These are phyloP conservation scores for Colletotrichum neosansevieriae DNA, from an alignment of 2,329 filamentous ascomycete species.

Conservation along the genomic window DNA sequence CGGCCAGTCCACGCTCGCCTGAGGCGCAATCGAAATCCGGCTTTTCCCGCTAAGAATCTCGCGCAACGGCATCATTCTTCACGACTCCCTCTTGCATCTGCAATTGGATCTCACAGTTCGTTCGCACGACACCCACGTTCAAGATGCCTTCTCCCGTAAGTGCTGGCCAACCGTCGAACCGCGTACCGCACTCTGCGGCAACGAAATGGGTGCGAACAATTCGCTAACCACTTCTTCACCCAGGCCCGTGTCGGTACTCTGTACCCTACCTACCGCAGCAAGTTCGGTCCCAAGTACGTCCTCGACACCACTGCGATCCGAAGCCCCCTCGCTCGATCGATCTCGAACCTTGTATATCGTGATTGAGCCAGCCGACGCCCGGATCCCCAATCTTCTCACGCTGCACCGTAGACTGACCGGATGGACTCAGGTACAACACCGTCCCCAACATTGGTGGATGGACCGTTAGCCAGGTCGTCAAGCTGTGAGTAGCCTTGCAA, in stretches of 20 bases:
- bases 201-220: background rate
- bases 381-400: background rate
- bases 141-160: conserved; percentile 58
- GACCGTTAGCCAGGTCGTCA: conserved; percentile 60
- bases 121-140: conserved; percentile 48
- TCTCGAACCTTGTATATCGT: background rate
- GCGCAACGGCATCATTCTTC: conserved; percentile 39
- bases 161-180: conserved; percentile 10
- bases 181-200: too few relatives aligned
- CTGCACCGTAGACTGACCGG: conserved; percentile 45
- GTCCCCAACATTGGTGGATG: conserved; percentile 67
- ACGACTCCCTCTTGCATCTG: conserved; percentile 43
- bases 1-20: conserved; percentile 39
- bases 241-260: conserved; percentile 23
- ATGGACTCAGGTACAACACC: conserved; percentile 65
- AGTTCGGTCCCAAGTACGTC: conserved; percentile 74
- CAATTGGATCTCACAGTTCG: conserved; percentile 52
- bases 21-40: conserved; percentile 40
- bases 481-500: conserved; percentile 62
- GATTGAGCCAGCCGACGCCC: background rate
- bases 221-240: conserved; percentile 2
- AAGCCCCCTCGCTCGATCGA: background rate
- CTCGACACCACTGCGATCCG: background rate
- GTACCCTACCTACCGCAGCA: conserved; percentile 53
- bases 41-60: conserved; percentile 42